A percentile compares a stretch with the other conserved stretches of the same genome.
Conservation (phyloP, 345 rosid genomes). For the Brassica cretica region DNA sequence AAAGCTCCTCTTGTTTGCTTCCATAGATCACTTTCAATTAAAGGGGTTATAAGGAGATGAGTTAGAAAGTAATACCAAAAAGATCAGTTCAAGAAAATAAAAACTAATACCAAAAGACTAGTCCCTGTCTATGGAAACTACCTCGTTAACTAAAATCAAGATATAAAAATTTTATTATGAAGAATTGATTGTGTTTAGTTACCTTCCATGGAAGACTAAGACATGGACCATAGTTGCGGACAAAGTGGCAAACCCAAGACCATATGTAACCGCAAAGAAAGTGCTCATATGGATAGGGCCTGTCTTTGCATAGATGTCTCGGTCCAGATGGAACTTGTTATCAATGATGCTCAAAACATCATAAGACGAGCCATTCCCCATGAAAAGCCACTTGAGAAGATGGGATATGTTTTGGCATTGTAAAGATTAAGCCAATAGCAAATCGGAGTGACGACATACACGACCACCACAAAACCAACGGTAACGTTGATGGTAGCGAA, state of each 20-base stretch:
- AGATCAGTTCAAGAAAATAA: too few relatives aligned
- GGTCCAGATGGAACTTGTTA: conserved; percentile 58
- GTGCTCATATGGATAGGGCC: conserved; percentile 67
- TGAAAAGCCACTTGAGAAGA: conserved; percentile 58
- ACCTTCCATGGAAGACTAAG: conserved; percentile 67
- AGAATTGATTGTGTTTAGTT: background rate
- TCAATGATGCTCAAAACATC: conserved; percentile 58
- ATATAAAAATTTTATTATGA: background rate
- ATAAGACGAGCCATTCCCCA: conserved; percentile 51
- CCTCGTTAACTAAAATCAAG: background rate
- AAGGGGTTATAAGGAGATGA: background rate
- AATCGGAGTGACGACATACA: conserved; percentile 67
- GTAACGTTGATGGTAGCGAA: conserved; percentile 72
- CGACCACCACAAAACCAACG: conserved; percentile 53
- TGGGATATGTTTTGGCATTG: conserved; percentile 70
- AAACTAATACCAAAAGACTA: background rate
- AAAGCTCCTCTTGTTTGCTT: conserved; percentile 57
- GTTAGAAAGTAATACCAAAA: background rate
- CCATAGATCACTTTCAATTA: conserved; percentile 34
- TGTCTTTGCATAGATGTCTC: conserved; percentile 45
- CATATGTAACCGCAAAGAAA: conserved; percentile 76
- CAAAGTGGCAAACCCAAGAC: conserved; percentile 77
- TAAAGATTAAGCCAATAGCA: conserved; percentile 63
- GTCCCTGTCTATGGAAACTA: background rate
- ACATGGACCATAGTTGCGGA: conserved; percentile 69